Base-by-base conservation (phyloP, 106 monocot species). In the Platanthera guangdongensis region DNA sequence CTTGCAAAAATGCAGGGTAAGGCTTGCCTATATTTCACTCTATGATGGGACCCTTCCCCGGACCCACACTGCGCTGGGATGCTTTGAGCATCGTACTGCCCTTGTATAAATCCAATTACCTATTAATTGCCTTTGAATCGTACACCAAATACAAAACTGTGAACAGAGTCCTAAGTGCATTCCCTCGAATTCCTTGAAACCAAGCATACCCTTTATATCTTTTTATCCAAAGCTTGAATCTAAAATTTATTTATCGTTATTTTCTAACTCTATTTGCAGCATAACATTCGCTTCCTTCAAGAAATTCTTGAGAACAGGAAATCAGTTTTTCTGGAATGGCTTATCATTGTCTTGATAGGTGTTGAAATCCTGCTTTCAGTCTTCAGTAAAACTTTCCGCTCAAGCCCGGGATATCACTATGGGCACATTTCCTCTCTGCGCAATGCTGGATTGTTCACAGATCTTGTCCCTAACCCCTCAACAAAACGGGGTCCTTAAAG, bases 241-340 rank as follows among this genome's bases (percentile, higher is more conserved):
- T 39, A 39, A 39, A 39, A 60, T 16, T 49, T 55, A 22, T 22
- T 73, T 73, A n/a, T n/a, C n/a, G n/a, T 73, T 13, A 47, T 72
- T 22, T 77, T n/a, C 50, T n/a, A n/a, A n/a, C 47, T 78, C 32
- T 46, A 32, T 83, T 32, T 85, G 73, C 93, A 96, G 95, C 95
- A 93, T 74, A 96, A 96, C 68, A 96, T 96, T 19, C 82, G 93
- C 8, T 96, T 96, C 81, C 88, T 96, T 52, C 93, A 96, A 57
- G 93, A 96, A 83, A 93, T 96, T 67, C 90, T 96, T 71, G 85
- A 96, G 57, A 96, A 96, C 51, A 75, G 93, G 78, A 93, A 86
- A 83, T 93, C 93, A 1, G 89, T 87, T 79, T 93, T 93, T 76
- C 80, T 96, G 71, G 95, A 96, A 76, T 96, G 95, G 95, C 81